These are phyloP conservation scores for Aspergillus sparsus DNA, from an alignment of 495 filamentous ascomycete genomes.

Conservation along the genomic window DNA sequence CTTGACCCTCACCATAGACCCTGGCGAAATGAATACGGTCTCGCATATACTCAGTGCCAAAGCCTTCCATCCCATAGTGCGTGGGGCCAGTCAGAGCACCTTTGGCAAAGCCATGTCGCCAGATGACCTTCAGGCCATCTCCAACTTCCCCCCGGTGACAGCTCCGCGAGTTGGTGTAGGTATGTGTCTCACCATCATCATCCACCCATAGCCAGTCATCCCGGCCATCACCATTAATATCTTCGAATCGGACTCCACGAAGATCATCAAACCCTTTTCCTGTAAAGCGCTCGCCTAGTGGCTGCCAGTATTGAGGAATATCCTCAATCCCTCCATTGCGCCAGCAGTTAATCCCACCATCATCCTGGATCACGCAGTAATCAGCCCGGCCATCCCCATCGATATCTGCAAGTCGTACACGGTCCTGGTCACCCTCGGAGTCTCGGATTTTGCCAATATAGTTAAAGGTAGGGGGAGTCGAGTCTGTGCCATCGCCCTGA, in stretches of 20 bases:
- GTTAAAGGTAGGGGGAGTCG: no score
- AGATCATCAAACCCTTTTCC: constrained; percentile 28
- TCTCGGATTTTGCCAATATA: neutral
- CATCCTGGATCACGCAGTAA: neutral
- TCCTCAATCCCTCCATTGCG: neutral
- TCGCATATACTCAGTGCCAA: neutral
- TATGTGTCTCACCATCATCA: neutral
- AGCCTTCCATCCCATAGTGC: neutral
- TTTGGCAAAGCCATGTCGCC: constrained; percentile 2
- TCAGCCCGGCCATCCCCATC: constrained; percentile 5
- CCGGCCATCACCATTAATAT: constrained; percentile 36
- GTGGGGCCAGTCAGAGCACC: neutral
- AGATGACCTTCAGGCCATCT: constrained; percentile 9
- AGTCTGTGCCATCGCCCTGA: neutral
- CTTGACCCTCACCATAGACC: neutral
- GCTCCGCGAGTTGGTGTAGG: constrained; percentile 10
- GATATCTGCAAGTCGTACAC: constrained; percentile 6
- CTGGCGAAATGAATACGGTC: constrained; percentile 4
- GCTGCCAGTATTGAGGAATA: constrained; percentile 23
- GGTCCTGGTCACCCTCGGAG: neutral
- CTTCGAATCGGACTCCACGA: constrained; percentile 27
- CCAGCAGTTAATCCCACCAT: constrained; percentile 4
- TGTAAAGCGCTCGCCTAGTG: constrained; percentile 14
- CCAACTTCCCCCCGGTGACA: neutral
- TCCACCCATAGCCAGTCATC: constrained; percentile 13